Percentiles rank a stretch among this genome's conserved stretches.
Conservation (phyloP, 495 filamentous ascomycete genomes). For the Talaromyces adpressus region DNA sequence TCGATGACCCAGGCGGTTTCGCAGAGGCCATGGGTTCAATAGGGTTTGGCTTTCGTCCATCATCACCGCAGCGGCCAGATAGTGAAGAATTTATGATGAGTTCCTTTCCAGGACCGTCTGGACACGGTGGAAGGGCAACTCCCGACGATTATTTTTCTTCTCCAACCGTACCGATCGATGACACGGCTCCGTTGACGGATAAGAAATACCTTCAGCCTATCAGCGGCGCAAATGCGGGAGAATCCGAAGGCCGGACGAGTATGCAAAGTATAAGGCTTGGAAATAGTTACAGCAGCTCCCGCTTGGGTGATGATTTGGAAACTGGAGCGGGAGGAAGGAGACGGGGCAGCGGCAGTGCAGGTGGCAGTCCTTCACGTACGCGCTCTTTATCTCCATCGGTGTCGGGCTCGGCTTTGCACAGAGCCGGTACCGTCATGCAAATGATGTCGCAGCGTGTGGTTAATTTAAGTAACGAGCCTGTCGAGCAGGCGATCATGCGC, state of each 20-base stretch:
- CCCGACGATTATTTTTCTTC: constrained; percentile 47
- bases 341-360: constrained; percentile 42
- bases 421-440: constrained; percentile 87
- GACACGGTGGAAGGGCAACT: constrained; percentile 7
- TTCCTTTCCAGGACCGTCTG: constrained; percentile 14
- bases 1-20: constrained; percentile 46
- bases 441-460: constrained; percentile 98
- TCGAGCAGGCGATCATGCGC: constrained; percentile 66
- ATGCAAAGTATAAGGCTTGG: constrained; percentile 51
- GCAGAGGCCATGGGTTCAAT: constrained; percentile 55
- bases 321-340: constrained; percentile 35
- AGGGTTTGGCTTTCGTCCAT: constrained; percentile 44
- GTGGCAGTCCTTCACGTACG: constrained; percentile 29
- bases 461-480: constrained; percentile 86
- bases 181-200: constrained; percentile 61
- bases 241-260: constrained; percentile 49
- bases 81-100: constrained; percentile 3
- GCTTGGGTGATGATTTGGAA: constrained; percentile 60
- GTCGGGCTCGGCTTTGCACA: constrained; percentile 57
- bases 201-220: constrained; percentile 58
- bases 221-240: constrained; percentile 44
- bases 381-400: constrained; percentile 63
- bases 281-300: constrained; percentile 30
- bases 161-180: constrained; percentile 47
- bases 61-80: constrained; percentile 16